Evolutionary conservation across 805 yeast genomes (phyloP).

Genomic region (Kodamaea hsintzibuensis): DNA sequence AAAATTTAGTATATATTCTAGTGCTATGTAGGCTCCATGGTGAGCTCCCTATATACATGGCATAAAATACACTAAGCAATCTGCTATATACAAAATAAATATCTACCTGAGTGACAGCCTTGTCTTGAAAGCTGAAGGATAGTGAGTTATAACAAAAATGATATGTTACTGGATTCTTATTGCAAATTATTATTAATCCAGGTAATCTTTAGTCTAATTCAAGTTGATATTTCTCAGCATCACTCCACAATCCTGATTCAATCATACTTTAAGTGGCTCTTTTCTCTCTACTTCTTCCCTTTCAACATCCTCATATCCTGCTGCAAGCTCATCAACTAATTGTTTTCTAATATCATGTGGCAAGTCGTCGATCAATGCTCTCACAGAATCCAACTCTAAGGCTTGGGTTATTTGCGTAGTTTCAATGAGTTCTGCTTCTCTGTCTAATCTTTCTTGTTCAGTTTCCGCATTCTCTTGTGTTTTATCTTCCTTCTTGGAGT

Average conservation of each 20-base stretch:
- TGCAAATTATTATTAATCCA: neutral
- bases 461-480: conserved; percentile 21
- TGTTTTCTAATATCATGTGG: conserved; percentile 33
- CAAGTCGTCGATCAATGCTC: conserved; percentile 37
- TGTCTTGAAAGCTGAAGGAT: neutral
- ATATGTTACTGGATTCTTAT: neutral
- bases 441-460: conserved; percentile 25
- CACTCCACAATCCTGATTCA: no score
- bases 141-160: neutral
- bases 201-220: neutral
- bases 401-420: conserved; percentile 15
- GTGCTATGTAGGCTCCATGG: neutral
- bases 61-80: neutral
- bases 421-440: conserved; percentile 26
- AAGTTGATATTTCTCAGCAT: no score
- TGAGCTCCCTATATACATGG: neutral
- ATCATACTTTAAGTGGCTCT: neutral
- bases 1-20: neutral
- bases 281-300: neutral
- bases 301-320: neutral
- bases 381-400: conserved; percentile 23
- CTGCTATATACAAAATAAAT: neutral
- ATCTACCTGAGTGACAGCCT: neutral
- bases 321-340: conserved; percentile 15
- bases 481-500: conserved; percentile 14